A percentile compares a stretch with the other conserved stretches of the same genome.
Conservation (phyloP, 768 basidiomycete species). For the Phallus indusiatus region DNA sequence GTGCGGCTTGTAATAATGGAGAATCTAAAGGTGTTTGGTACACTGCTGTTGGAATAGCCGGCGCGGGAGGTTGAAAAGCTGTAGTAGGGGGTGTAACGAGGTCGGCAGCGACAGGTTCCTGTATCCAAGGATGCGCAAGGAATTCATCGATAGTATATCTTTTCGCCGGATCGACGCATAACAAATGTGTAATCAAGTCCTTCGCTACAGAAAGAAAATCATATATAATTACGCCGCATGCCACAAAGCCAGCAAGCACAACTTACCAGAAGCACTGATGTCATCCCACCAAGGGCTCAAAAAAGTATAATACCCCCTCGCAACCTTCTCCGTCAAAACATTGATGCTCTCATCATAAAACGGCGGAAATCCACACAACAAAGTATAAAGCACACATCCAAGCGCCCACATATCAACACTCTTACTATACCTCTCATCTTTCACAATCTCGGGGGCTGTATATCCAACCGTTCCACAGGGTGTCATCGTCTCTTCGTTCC, state of each 20-base stretch:
- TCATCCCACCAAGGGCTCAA: conserved; percentile 99
- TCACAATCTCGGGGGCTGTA: conserved; percentile 98
- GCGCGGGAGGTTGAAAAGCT: conserved; percentile 19
- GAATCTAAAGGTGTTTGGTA: conserved; percentile 61
- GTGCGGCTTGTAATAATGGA: conserved; percentile 74
- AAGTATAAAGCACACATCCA: conserved; percentile 97
- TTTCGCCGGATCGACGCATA: conserved; percentile 92
- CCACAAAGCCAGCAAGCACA: neutral
- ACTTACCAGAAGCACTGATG: conserved; percentile 67
- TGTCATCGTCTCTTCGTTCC: conserved; percentile 99
- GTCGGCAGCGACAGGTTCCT: conserved; percentile 48
- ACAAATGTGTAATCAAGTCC: conserved; percentile 87
- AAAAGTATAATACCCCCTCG: conserved; percentile 95
- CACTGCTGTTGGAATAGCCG: conserved; percentile 11
- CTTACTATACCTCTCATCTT: conserved; percentile 94
- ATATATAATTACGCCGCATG: too few relatives aligned
- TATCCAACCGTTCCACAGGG: conserved; percentile 99
- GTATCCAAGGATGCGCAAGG: conserved; percentile 93
- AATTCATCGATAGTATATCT: conserved; percentile 99
- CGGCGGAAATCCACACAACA: conserved; percentile 94
- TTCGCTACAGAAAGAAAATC: conserved; percentile 54
- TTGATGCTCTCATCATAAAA: conserved; percentile 99
- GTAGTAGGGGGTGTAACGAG: conserved; percentile 46
- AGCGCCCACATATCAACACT: conserved; percentile 99
- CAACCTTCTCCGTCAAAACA: conserved; percentile 96